Evolutionary conservation across 805 yeast genomes (phyloP).

Genomic region (Monosporozyma aerobia): DNA sequence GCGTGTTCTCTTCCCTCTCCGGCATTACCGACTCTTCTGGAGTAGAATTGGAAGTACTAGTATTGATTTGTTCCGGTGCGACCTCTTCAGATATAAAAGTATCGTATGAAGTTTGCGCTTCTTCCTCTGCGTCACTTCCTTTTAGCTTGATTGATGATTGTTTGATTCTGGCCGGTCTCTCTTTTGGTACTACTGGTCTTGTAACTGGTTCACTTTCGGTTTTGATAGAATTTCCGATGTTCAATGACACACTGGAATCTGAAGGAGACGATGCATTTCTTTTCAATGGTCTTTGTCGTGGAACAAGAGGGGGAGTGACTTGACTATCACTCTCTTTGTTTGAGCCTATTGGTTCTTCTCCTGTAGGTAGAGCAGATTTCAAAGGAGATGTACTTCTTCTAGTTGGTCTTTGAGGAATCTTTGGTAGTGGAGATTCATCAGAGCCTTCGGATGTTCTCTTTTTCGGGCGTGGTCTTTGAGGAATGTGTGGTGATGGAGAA

Average conservation of each 20-base stretch:
- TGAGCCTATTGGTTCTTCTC: background rate
- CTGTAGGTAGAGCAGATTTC: background rate
- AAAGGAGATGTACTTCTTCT: background rate
- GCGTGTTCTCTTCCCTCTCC: too few species aligned
- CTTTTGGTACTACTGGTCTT: background rate
- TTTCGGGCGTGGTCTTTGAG: slow-evolving; percentile 9
- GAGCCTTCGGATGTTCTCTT: background rate
- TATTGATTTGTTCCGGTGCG: background rate
- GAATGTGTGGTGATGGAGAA: background rate
- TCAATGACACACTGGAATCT: background rate
- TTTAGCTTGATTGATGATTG: background rate
- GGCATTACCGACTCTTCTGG: background rate
- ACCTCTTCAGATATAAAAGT: background rate
- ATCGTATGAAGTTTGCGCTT: background rate
- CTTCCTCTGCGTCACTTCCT: background rate
- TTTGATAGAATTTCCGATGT: background rate
- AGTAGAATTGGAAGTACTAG: background rate
- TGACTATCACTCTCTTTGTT: background rate
- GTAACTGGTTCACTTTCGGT: background rate
- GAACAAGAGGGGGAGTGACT: background rate
- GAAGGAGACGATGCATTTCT: background rate
- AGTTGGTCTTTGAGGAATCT: background rate
- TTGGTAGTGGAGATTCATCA: background rate
- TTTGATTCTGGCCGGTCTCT: background rate
- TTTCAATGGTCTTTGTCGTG: background rate